A percentile compares a stretch with the other conserved stretches of the same genome.
Conservation (phyloP, 257 asterid genomes). For the Lantana camara region DNA sequence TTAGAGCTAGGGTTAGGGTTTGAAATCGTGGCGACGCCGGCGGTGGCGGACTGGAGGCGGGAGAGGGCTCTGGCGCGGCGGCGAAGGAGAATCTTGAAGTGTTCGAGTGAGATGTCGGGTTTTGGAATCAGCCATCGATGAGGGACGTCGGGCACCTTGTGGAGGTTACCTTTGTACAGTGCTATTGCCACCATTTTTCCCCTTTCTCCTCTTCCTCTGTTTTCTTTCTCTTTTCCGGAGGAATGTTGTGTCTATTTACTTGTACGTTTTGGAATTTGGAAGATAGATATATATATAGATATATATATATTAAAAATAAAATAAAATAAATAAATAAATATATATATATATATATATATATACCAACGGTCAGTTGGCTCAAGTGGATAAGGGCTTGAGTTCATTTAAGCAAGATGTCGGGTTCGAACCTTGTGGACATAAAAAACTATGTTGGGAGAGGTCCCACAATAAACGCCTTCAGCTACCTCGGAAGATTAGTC, state of each 20-base stretch:
- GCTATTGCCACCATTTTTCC: slow-evolving; percentile 75
- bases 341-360: too few relatives aligned
- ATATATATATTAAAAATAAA: too few relatives aligned
- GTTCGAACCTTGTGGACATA: too few relatives aligned
- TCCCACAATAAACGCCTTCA: too few relatives aligned
- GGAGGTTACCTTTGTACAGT: slow-evolving; percentile 88
- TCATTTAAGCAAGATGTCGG: too few relatives aligned
- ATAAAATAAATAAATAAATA: too few relatives aligned
- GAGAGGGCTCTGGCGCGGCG: slow-evolving; percentile 78
- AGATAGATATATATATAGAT: too few relatives aligned
- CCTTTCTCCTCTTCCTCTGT: not conserved
- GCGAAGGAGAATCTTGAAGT: slow-evolving; percentile 62
- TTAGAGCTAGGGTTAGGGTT: slow-evolving; percentile 42
- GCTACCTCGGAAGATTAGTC: too few relatives aligned
- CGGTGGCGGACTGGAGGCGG: slow-evolving; percentile 44
- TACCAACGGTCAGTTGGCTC: too few relatives aligned
- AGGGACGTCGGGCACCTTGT: slow-evolving; percentile 63
- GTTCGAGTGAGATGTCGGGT: slow-evolving; percentile 58
- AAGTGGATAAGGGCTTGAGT: too few relatives aligned
- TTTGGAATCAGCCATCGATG: slow-evolving; percentile 75
- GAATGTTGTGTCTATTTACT: not conserved
- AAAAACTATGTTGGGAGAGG: too few relatives aligned
- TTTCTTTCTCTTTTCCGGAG: not conserved
- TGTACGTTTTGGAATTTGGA: not conserved
- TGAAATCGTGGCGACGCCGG: slow-evolving; percentile 33